Conservation (phyloP, 179 eudicot species). For the Vitellaria paradoxa region DNA sequence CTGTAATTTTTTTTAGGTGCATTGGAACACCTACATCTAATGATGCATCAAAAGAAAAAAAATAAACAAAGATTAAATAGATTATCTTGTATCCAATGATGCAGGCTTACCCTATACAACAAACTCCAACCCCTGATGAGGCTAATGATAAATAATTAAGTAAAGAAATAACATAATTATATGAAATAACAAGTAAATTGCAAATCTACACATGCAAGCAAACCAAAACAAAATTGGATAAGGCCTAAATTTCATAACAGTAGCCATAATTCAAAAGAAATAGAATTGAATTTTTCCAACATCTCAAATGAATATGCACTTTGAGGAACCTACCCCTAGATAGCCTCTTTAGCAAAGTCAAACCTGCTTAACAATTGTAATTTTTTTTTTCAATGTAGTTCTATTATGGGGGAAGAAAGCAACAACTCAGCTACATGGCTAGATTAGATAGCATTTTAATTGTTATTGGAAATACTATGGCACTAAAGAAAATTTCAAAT, state of each 20-base stretch:
- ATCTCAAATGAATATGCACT: conserved; percentile 63
- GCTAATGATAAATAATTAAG: background rate
- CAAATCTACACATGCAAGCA: background rate
- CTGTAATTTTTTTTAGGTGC: no score
- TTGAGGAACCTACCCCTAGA: conserved; percentile 64
- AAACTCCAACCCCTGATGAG: background rate
- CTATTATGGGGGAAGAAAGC: no score
- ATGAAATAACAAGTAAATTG: background rate
- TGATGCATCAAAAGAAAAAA: background rate
- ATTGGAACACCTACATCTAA: no score
- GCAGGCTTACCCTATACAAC: no score
- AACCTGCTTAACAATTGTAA: no score
- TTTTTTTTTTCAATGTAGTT: no score
- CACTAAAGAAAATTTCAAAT: no score
- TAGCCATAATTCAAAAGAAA: background rate
- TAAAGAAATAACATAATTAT: background rate
- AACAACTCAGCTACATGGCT: no score
- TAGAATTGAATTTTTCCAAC: conserved; percentile 46
- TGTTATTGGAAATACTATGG: no score
- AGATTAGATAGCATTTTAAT: no score
- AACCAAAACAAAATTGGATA: background rate
- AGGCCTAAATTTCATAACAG: background rate
- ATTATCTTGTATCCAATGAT: background rate
- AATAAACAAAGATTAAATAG: background rate
- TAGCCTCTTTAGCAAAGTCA: conserved; percentile 58